phyloP scores from a whole-genome alignment of 179 eudicot species.

The Spergularia azorica region DNA sequence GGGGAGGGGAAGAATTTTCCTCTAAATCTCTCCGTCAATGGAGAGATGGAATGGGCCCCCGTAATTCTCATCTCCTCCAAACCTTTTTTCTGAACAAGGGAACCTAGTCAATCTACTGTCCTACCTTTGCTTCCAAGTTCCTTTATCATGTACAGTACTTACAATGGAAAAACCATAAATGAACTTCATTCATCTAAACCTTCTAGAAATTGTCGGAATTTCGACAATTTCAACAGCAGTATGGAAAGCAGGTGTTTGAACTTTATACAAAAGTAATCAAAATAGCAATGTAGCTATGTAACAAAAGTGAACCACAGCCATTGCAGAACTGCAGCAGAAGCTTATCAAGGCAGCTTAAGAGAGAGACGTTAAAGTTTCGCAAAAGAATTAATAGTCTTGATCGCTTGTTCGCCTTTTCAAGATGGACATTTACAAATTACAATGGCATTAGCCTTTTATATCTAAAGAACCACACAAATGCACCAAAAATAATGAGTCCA shows the following conservation, averaged over 20 bases:
- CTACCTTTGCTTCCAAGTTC: too few relatives aligned
- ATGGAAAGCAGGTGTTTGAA: neutral
- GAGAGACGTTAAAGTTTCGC: neutral
- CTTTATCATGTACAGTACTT: too few relatives aligned
- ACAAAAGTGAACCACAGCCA: neutral
- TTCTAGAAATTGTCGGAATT: too few relatives aligned
- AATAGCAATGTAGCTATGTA: neutral
- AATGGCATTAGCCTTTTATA: conserved; percentile 85
- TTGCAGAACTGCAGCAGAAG: neutral
- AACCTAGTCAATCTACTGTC: too few relatives aligned
- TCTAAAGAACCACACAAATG: conserved; percentile 83
- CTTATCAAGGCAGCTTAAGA: neutral
- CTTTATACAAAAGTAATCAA: neutral
- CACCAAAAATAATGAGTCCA: conserved; percentile 59
- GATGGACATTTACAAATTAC: conserved; percentile 54
- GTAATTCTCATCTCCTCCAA: too few relatives aligned
- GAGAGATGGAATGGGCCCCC: too few relatives aligned
- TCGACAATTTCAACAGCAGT: too few relatives aligned
- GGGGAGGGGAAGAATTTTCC: too few relatives aligned
- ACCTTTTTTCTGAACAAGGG: too few relatives aligned
- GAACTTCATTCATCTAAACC: neutral
- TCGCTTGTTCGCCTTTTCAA: neutral
- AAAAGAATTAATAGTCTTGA: neutral
- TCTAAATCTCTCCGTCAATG: too few relatives aligned
- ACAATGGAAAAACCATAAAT: neutral